phyloP scores from a whole-genome alignment of 495 filamentous ascomycete genomes.

The Penicillium silybi region DNA sequence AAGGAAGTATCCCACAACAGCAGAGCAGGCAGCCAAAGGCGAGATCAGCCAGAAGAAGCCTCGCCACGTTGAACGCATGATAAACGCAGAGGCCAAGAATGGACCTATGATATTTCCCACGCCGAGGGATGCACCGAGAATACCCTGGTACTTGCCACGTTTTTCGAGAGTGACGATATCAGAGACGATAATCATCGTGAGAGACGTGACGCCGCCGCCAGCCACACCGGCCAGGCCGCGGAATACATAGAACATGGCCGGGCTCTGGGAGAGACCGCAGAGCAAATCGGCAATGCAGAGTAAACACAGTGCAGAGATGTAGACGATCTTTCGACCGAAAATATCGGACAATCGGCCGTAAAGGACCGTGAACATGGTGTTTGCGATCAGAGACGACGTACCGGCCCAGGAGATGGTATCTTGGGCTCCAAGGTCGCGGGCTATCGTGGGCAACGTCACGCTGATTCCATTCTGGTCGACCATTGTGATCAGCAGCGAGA shows the following conservation, averaged over 20 bases:
- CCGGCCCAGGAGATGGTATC: constrained; percentile 71
- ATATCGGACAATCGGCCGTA: constrained; percentile 58
- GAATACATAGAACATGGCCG: constrained; percentile 53
- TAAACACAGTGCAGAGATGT: constrained; percentile 42
- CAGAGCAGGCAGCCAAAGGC: constrained; percentile 37
- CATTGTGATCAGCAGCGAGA: constrained; percentile 53
- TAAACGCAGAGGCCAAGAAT: constrained; percentile 42
- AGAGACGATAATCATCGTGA: constrained; percentile 50
- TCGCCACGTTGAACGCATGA: constrained; percentile 45
- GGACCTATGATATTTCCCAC: constrained; percentile 44
- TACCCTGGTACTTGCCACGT: constrained; percentile 45
- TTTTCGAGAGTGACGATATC: constrained; percentile 45
- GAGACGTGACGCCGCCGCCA: constrained; percentile 46
- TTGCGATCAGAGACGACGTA: constrained; percentile 71
- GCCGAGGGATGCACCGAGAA: constrained; percentile 40
- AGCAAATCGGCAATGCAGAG: constrained; percentile 51
- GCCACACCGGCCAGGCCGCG: constrained; percentile 54
- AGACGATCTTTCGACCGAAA: constrained; percentile 53
- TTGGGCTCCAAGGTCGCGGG: constrained; percentile 50
- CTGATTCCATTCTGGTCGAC: constrained; percentile 63
- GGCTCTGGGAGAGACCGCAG: constrained; percentile 47
- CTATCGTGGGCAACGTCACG: constrained; percentile 57
- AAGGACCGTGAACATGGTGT: constrained; percentile 64
- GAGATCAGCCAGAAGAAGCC: constrained; percentile 47
- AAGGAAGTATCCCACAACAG: constrained; percentile 39